Percentiles rank a stretch among this genome's conserved stretches.
Conservation (phyloP, 345 rosid genomes). For the Carallia brachiata region DNA sequence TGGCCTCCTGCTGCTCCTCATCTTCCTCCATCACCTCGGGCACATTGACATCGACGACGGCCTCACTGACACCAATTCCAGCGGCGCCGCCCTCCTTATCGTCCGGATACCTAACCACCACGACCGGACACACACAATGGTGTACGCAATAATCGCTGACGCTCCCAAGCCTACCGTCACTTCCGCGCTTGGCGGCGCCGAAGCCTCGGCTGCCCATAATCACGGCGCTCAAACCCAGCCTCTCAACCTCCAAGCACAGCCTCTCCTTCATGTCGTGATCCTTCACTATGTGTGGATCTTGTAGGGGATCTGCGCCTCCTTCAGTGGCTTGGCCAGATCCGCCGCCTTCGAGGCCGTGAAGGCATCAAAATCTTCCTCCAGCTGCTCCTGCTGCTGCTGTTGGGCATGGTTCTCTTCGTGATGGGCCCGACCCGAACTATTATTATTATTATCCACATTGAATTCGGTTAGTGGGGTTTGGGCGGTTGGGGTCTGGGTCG, state of each 20-base stretch:
- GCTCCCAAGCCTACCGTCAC: slow-evolving; percentile 76
- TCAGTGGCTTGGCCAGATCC: slow-evolving; percentile 78
- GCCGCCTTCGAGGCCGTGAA: slow-evolving; percentile 62
- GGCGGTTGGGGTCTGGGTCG: slow-evolving; percentile 20
- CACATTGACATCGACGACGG: background rate
- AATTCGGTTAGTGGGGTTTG: slow-evolving; percentile 4
- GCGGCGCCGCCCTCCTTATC: slow-evolving; percentile 45
- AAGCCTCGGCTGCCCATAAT: slow-evolving; percentile 89
- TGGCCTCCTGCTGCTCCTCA: slow-evolving; percentile 12
- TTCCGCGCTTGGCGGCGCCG: slow-evolving; percentile 76
- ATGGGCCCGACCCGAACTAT: background rate
- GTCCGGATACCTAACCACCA: slow-evolving; percentile 77
- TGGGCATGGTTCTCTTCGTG: slow-evolving; percentile 2
- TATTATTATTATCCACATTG: background rate
- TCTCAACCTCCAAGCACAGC: slow-evolving; percentile 78
- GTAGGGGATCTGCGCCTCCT: slow-evolving; percentile 73
- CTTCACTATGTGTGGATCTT: slow-evolving; percentile 86
- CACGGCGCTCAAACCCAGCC: slow-evolving; percentile 68
- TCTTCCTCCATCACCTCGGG: background rate
- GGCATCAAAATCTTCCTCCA: slow-evolving; percentile 72
- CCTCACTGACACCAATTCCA: slow-evolving; percentile 20
- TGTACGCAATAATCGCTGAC: slow-evolving; percentile 94
- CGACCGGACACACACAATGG: slow-evolving; percentile 85
- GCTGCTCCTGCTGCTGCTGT: slow-evolving; percentile 41
- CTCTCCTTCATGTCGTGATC: slow-evolving; percentile 98